Percentiles rank a stretch among this genome's conserved stretches.
Conservation (phyloP, 257 asterid species). For the Solanum dulcamara region DNA sequence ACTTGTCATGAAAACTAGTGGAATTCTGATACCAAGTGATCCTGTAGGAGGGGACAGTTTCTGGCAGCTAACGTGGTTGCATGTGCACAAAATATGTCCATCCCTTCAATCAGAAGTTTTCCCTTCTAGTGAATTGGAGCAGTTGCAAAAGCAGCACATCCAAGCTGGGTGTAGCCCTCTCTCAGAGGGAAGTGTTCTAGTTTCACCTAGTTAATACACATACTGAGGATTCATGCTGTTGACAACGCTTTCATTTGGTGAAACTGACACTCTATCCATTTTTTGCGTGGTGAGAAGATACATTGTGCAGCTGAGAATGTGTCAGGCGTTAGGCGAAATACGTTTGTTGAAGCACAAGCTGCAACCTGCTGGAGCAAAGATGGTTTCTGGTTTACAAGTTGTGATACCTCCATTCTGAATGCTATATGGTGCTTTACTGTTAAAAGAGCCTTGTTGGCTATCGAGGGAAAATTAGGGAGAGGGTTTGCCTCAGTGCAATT, state of each 20-base stretch:
- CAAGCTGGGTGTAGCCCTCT: slow-evolving; percentile 21
- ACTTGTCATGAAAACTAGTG: slow-evolving; percentile 59
- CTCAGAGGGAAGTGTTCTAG: slow-evolving; percentile 32
- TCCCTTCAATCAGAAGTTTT: slow-evolving; percentile 62
- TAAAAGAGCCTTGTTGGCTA: not conserved
- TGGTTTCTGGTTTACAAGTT: not conserved
- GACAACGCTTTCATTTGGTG: not conserved
- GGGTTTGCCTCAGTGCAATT: not conserved
- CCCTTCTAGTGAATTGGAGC: slow-evolving; percentile 53
- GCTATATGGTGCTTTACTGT: not conserved
- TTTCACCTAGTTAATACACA: slow-evolving; percentile 49
- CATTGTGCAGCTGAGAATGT: not conserved
- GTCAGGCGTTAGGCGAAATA: not conserved
- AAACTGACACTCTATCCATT: not conserved
- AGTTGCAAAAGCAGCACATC: slow-evolving; percentile 29
- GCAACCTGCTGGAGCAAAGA: not conserved
- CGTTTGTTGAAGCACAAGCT: not conserved
- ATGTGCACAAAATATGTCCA: slow-evolving; percentile 54
- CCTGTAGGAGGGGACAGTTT: slow-evolving; percentile 54
- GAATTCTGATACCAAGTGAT: slow-evolving; percentile 55
- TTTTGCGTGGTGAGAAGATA: not conserved
- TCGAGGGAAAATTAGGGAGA: not conserved
- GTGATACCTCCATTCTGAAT: not conserved
- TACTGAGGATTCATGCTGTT: slow-evolving; percentile 18
- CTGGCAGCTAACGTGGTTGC: slow-evolving; percentile 85